Base-by-base conservation (phyloP, 257 asterid species). In the Fraxinus americana region DNA sequence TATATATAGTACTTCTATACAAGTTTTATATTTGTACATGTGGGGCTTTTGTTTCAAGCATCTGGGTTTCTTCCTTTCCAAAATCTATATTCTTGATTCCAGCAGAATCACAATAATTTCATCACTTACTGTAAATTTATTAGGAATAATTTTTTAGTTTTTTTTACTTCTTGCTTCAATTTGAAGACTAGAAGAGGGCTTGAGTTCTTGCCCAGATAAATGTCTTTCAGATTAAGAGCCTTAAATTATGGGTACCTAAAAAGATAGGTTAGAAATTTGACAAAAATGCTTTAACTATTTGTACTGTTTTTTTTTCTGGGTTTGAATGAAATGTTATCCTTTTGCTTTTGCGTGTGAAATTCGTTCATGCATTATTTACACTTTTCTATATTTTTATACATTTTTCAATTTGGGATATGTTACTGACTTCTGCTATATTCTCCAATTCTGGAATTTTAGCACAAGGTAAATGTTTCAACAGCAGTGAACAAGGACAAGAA, bases 301-400 rank as follows among this genome's bases (percentile, higher is more conserved):
- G 79, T 17, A 48, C 59, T 1, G 0, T 48, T 48, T 48, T 48
- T 48, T 13, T 48, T 43, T 48, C 12, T 48, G 59, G 59, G 21
- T 48, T 48, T 48, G 21, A 48, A 4, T 5, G 59, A 48, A 12
- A 45, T 48, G 59, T 16, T 48, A 27, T 65, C 75, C 79, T 72
- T 80, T 81, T 78, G 78, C 83, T 71, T 73, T 83, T 87, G 97
- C 91, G 91, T 92, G 92, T 88, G 81, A 75, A 72, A 59, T 82
- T 70, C 29, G 16, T 81, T 63, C 36, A 63, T 25, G 69, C 69
- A 63, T 63, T 63, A 11, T 63, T n/a, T 59, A 21, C 67, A 82
- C 72, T 84, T 86, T 84, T 87, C 90, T 70, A 79, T 82, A 35
- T 54, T 78, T 29, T 83, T 77, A 45, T 83, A 45, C 76, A 72